phyloP scores from a whole-genome alignment of 2,329 filamentous ascomycete species.

The Gnomoniopsis sp. region DNA sequence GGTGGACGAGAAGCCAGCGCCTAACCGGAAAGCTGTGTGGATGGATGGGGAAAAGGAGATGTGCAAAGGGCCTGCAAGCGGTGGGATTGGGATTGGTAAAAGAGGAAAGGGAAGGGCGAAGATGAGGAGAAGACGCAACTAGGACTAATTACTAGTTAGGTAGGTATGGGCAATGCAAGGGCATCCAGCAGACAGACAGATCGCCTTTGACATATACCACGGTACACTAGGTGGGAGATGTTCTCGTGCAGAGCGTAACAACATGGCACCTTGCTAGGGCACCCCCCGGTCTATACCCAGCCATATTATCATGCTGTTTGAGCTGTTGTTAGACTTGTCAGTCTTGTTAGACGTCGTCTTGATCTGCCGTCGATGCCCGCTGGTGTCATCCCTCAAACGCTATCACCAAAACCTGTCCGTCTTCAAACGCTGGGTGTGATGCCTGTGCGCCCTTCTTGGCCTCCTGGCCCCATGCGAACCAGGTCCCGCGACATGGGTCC shows the following conservation, averaged over 20 bases:
- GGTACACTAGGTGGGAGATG: background rate
- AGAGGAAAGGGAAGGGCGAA: background rate
- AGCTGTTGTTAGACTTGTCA: background rate
- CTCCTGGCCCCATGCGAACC: background rate
- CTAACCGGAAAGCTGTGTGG: constrained; percentile 19
- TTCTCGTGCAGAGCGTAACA: background rate
- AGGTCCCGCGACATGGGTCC: background rate
- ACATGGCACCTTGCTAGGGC: background rate
- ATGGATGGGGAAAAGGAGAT: background rate
- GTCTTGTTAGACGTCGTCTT: background rate
- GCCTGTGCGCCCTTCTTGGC: constrained; percentile 7
- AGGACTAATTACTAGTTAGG: background rate
- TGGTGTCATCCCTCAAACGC: constrained; percentile 14
- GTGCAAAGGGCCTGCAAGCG: background rate
- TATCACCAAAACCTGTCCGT: constrained; percentile 5
- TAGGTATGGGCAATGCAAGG: background rate
- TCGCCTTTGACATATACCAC: background rate
- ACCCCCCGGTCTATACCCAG: background rate
- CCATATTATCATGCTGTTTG: background rate
- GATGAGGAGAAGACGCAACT: background rate
- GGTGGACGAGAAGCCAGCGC: constrained; percentile 26
- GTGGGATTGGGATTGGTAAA: constrained; percentile 2
- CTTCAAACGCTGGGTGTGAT: constrained; percentile 11
- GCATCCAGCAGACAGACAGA: background rate
- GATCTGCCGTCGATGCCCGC: constrained; percentile 12